Conservation (phyloP, 176 grass and related monocot species). For the Oryza brachyantha region DNA sequence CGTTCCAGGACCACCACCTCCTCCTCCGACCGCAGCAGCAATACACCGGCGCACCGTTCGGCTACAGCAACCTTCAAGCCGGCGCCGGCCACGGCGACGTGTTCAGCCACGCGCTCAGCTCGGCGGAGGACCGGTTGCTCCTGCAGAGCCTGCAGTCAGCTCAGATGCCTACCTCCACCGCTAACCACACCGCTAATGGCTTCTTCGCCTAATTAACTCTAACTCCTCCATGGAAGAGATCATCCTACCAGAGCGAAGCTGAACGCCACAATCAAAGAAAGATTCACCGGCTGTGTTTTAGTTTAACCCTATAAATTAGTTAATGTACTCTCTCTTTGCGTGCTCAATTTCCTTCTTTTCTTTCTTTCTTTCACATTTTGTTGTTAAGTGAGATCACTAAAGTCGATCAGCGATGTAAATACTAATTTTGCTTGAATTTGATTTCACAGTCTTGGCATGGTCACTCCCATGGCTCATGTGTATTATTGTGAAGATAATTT, state of each 20-base stretch:
- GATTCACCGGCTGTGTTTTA: not conserved
- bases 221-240: not conserved
- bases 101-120: constrained; percentile 21
- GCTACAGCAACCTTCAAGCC: not conserved
- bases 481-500: not conserved
- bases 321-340: not conserved
- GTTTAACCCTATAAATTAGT: not conserved
- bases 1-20: constrained; percentile 46
- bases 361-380: not conserved
- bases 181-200: constrained; percentile 27
- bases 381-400: not conserved
- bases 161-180: constrained; percentile 42
- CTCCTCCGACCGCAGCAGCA: constrained; percentile 29
- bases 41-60: constrained; percentile 34
- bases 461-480: not conserved
- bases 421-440: not conserved
- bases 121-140: constrained; percentile 50
- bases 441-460: not conserved
- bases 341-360: not conserved
- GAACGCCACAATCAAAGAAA: not conserved
- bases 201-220: constrained; percentile 44
- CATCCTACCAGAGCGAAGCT: not conserved
- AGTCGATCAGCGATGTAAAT: not conserved
- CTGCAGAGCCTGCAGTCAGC: constrained; percentile 42
- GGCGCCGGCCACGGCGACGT: not conserved